Conservation (phyloP, 1,139 yeast species). For the Suhomyces chickasaworum region DNA sequence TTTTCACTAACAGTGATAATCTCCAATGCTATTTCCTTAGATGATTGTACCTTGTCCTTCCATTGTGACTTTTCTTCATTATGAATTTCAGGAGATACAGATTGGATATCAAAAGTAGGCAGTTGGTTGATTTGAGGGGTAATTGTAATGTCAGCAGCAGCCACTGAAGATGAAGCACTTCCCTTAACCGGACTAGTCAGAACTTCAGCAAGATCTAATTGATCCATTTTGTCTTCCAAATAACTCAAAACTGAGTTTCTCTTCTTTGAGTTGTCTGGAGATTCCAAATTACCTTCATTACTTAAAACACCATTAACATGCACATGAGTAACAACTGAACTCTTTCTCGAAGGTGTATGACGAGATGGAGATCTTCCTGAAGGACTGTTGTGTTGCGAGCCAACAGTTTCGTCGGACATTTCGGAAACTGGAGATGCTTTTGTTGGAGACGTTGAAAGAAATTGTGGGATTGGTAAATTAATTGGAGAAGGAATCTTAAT, state of each 20-base stretch:
- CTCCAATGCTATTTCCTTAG: slow-evolving; percentile 8
- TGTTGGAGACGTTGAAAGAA: slow-evolving; percentile 43
- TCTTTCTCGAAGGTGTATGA: slow-evolving; percentile 35
- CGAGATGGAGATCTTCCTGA: slow-evolving; percentile 11
- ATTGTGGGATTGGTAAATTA: slow-evolving; percentile 36
- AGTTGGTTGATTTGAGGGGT: slow-evolving; percentile 37
- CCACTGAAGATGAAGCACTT: slow-evolving; percentile 11
- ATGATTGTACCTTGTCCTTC: slow-evolving; percentile 10
- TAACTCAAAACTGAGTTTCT: slow-evolving; percentile 48
- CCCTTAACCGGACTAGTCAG: slow-evolving; percentile 24
- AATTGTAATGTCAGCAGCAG: slow-evolving; percentile 16
- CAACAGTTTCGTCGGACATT: slow-evolving; percentile 16
- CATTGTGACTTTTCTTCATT: slow-evolving; percentile 10
- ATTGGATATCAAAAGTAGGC: slow-evolving; percentile 31
- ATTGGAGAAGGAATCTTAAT: slow-evolving; percentile 38
- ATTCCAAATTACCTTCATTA: slow-evolving; percentile 27
- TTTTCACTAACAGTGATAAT: slow-evolving; percentile 1
- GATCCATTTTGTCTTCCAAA: slow-evolving; percentile 50
- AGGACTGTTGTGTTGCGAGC: slow-evolving; percentile 15
- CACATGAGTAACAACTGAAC: slow-evolving; percentile 48
- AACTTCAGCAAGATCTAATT: slow-evolving; percentile 40
- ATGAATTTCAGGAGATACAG: slow-evolving; percentile 18
- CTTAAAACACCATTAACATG: slow-evolving; percentile 52
- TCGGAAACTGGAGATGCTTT: slow-evolving; percentile 26
- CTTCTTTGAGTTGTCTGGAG: slow-evolving; percentile 32